Percentiles rank a stretch among this genome's conserved stretches.
Conservation (phyloP, 768 basidiomycete species). For the Leccinum subgranulosum region DNA sequence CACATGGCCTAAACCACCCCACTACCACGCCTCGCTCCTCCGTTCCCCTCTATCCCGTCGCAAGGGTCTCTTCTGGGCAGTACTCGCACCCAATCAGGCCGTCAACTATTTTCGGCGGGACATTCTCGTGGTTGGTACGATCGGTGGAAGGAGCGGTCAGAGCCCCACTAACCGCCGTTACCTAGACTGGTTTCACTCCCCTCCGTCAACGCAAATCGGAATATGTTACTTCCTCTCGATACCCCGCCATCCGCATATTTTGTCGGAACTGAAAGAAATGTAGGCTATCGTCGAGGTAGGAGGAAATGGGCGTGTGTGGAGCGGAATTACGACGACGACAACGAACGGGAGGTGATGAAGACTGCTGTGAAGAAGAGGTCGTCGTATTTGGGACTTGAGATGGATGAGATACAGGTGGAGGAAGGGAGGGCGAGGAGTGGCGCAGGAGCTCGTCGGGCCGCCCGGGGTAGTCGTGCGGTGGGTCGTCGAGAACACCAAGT, state of each 20-base stretch:
- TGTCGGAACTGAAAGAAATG: no score
- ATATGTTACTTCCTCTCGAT: no score
- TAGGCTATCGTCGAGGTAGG: no score
- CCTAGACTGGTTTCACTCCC: no score
- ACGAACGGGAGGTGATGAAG: not conserved
- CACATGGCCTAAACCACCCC: no score
- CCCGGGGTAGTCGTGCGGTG: slow-evolving; percentile 12
- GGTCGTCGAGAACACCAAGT: not conserved
- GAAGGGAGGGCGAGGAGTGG: slow-evolving; percentile 14
- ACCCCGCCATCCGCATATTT: no score
- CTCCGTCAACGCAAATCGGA: no score
- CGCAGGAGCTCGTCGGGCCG: slow-evolving; percentile 22
- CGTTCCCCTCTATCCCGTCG: slow-evolving; percentile 21
- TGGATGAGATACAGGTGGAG: slow-evolving; percentile 23
- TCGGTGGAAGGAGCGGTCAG: no score
- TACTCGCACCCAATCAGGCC: slow-evolving; percentile 16
- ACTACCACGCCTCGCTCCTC: slow-evolving; percentile 27
- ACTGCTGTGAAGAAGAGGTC: not conserved
- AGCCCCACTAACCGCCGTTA: no score
- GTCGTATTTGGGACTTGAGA: not conserved
- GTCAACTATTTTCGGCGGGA: slow-evolving; percentile 28
- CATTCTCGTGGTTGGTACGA: not conserved
- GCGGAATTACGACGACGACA: not conserved
- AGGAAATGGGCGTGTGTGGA: no score
- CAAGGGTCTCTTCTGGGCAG: slow-evolving; percentile 23